Conservation (phyloP, 345 rosid genomes). For the Cardamine resedifolia region DNA sequence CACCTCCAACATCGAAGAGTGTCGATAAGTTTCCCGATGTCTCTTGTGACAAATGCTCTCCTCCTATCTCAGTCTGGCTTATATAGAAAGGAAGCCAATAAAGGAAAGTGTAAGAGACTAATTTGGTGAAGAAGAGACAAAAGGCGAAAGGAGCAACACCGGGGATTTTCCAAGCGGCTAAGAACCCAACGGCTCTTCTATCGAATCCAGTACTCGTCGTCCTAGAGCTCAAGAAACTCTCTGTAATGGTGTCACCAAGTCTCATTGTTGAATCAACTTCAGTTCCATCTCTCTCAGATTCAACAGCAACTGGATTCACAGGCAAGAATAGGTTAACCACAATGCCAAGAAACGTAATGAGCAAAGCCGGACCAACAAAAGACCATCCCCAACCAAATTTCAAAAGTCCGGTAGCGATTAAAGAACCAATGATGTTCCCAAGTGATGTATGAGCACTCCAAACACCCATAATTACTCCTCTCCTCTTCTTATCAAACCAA, state of each 20-base stretch:
- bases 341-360: conserved; percentile 60
- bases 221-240: conserved; percentile 52
- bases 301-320: conserved; percentile 68
- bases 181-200: conserved; percentile 70
- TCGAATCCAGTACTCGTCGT: conserved; percentile 39
- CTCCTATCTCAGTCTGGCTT: conserved; percentile 69
- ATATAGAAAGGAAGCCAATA: conserved; percentile 97
- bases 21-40: conserved; percentile 87
- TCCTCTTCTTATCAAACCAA: conserved; percentile 88
- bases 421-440: conserved; percentile 82
- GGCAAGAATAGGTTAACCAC: conserved; percentile 68
- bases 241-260: conserved; percentile 47
- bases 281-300: conserved; percentile 53
- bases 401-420: conserved; percentile 71
- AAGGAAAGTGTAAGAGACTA: conserved; percentile 93
- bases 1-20: conserved; percentile 86
- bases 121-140: conserved; percentile 86
- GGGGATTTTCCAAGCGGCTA: conserved; percentile 90
- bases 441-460: conserved; percentile 98
- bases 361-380: conserved; percentile 74
- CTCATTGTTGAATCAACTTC: conserved; percentile 54
- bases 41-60: conserved; percentile 65
- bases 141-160: conserved; percentile 92
- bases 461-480: conserved; percentile 89
- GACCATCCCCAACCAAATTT: conserved; percentile 98